Conservation (phyloP, 2,329 filamentous ascomycete genomes). For the Colletotrichum paranaense region DNA sequence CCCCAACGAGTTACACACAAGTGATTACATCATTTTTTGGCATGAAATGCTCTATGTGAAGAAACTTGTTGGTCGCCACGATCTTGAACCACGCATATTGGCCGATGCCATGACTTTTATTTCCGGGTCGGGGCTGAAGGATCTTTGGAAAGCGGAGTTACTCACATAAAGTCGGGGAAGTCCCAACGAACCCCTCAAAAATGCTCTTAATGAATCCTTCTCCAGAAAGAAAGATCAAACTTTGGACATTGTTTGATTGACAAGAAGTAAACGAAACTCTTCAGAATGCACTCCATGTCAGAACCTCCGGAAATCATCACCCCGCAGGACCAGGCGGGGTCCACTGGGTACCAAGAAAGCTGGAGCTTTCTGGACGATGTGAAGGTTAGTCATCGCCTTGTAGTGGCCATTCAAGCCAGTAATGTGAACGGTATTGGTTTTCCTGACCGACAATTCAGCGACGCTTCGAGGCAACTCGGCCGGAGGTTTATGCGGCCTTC, state of each 20-base stretch:
- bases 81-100: neutral
- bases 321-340: neutral
- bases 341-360: constrained; percentile 14
- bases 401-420: neutral
- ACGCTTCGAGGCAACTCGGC: constrained; percentile 21
- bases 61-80: neutral
- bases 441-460: constrained; percentile 5
- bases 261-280: neutral
- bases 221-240: no score
- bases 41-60: neutral
- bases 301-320: neutral
- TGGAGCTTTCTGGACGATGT: constrained; percentile 24
- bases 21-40: constrained; percentile 20
- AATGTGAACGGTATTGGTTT: neutral
- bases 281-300: neutral
- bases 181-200: neutral
- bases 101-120: neutral
- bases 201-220: neutral
- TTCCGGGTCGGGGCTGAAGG: neutral
- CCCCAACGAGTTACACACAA: neutral
- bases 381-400: constrained; percentile 1
- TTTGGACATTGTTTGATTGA: neutral
- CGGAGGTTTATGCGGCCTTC: constrained; percentile 24
- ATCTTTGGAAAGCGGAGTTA: neutral
- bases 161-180: neutral